Conservation (phyloP, 73 alveolate genomes). For the Blepharisma stoltei region DNA sequence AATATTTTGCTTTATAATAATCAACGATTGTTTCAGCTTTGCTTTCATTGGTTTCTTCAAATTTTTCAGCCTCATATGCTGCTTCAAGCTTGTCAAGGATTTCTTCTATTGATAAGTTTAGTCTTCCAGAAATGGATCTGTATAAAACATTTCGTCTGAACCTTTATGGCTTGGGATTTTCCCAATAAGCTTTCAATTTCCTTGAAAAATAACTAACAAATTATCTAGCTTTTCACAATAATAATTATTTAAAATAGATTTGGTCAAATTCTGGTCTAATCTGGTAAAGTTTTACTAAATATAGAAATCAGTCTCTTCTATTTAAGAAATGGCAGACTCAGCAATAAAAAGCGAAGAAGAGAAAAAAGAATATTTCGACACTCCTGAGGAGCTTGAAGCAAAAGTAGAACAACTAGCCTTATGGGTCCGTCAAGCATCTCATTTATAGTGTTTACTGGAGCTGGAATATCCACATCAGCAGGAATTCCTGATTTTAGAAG, state of each 20-base stretch:
- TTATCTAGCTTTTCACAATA: too few relatives aligned
- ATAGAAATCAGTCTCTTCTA: background rate
- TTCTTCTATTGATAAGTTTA: constrained; percentile 8
- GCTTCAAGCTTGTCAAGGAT: background rate
- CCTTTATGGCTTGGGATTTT: too few relatives aligned
- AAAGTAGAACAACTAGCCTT: constrained; percentile 57
- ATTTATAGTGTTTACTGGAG: constrained; percentile 86
- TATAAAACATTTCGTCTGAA: too few relatives aligned
- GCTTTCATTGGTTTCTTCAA: background rate
- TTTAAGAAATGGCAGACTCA: background rate
- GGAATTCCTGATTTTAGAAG: constrained; percentile 94
- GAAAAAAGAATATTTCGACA: constrained; percentile 73
- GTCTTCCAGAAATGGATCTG: constrained; percentile 16
- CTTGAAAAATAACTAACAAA: constrained; percentile 56
- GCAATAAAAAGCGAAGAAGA: constrained; percentile 63
- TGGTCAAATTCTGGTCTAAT: too few relatives aligned
- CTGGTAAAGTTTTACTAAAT: too few relatives aligned
- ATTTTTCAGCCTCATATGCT: background rate
- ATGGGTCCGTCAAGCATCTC: constrained; percentile 48
- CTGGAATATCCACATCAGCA: constrained; percentile 91
- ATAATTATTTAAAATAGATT: too few relatives aligned
- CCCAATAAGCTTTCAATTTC: constrained; percentile 14
- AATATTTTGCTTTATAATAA: constrained; percentile 10
- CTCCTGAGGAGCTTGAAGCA: constrained; percentile 63
- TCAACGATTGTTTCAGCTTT: background rate